phyloP scores from a whole-genome alignment of 1,284 basidiomycete species.

The Volvariella surrecta region DNA sequence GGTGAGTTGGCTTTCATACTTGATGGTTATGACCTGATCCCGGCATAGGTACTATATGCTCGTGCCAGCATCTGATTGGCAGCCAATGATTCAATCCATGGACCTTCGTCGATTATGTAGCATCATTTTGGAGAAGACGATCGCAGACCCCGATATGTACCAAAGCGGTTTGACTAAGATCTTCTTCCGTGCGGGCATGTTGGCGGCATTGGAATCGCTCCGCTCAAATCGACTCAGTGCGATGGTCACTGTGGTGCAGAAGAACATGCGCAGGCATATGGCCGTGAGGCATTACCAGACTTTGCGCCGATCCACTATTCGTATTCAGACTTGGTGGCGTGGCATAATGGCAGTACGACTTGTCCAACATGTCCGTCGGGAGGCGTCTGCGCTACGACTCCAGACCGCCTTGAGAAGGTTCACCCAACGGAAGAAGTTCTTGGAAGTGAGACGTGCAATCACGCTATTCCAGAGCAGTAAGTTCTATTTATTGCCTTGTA shows the following conservation, averaged over 20 bases:
- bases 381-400: constrained; percentile 70
- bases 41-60: constrained; percentile 89
- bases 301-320: constrained; percentile 70
- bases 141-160: constrained; percentile 93
- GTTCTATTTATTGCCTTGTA: constrained; percentile 24
- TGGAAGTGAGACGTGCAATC: constrained; percentile 56
- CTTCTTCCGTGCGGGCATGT: constrained; percentile 99
- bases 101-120: constrained; percentile 81
- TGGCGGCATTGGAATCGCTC: constrained; percentile 91
- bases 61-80: constrained; percentile 82
- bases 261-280: constrained; percentile 87
- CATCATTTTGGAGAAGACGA: constrained; percentile 78
- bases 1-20: constrained; percentile 40
- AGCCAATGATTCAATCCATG: constrained; percentile 70
- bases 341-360: constrained; percentile 71
- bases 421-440: constrained; percentile 67
- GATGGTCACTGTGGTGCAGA: constrained; percentile 93
- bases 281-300: constrained; percentile 77
- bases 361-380: constrained; percentile 64
- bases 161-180: constrained; percentile 97
- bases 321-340: constrained; percentile 93
- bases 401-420: constrained; percentile 72
- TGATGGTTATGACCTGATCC: constrained; percentile 10
- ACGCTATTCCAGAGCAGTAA: constrained; percentile 79
- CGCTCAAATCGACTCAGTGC: constrained; percentile 84